Evolutionary conservation across 129 eudicot genomes (phyloP), one percentile per base, ranked within the genome.

Genomic region (Deinandra increscens): DNA sequence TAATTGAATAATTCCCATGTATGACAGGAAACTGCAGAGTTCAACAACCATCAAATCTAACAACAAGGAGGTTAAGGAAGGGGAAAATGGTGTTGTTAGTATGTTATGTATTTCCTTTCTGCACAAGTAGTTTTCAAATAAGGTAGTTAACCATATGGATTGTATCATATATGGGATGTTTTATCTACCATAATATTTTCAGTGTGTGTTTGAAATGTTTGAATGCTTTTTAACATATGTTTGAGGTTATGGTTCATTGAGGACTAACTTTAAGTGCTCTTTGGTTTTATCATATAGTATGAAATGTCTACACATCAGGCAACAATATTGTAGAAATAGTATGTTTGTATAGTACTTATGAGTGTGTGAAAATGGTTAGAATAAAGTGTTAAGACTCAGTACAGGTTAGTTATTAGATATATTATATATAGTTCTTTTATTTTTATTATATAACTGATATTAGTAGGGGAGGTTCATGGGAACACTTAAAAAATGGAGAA

Each of bases 1-100:
- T 43, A 65, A 11, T 22, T 26, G 1, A 43, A 43, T 42, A 22
- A 42, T 42, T 43, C 22, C 41, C 50, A 65, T 65, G 41, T 44
- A 10, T 44, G 22, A 44, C 26, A 65, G 70, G 70, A 41, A 18
- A 65, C 41, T 43, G 4, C 68, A 19, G 46, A 17, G n/a, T 65
- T 29, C 14, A 44, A 23, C 14, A 44, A 23, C 13, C 34, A 65
- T 12, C 19, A 22, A n/a, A 65, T 23, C 56, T 13, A 4, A 65
- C 7, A 2, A 13, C 14, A 65, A 65, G 38, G 29, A 5, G 13
- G 37, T 9, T 4, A 43, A 43, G 70, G 41, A 22, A 20, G 10
- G 13, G 13, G 56, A 13, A 50, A 58, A 7, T 29, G 64, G 4
- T 29, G 20, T 58, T 58, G 39, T 58, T 29, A 12, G 39, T 56